Conservation (phyloP, 805 yeast species). For the Yarrowia divulgata region DNA sequence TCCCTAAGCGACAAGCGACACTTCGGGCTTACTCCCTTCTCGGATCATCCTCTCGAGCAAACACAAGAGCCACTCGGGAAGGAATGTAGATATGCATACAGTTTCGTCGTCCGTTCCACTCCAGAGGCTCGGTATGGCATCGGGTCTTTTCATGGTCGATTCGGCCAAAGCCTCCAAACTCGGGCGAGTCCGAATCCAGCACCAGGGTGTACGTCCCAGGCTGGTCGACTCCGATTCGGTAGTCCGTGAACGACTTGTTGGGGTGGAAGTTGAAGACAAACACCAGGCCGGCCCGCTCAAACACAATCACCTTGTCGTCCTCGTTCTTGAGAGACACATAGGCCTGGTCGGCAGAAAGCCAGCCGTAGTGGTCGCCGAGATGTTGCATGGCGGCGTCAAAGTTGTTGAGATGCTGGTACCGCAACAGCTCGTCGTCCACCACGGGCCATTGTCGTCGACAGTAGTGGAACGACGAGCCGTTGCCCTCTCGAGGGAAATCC, state of each 20-base stretch:
- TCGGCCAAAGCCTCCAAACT: slow-evolving; percentile 84
- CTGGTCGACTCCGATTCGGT: slow-evolving; percentile 85
- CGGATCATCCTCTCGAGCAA: slow-evolving; percentile 53
- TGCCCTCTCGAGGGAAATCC: slow-evolving; percentile 93
- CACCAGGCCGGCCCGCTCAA: slow-evolving; percentile 83
- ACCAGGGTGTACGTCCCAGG: slow-evolving; percentile 80
- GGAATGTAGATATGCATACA: slow-evolving; percentile 83
- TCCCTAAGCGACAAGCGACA: not conserved
- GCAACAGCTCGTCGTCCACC: slow-evolving; percentile 75
- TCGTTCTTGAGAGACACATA: slow-evolving; percentile 90
- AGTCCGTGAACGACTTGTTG: slow-evolving; percentile 79
- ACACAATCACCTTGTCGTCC: slow-evolving; percentile 84
- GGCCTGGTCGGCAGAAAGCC: slow-evolving; percentile 78
- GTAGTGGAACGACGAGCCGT: slow-evolving; percentile 86
- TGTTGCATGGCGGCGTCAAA: slow-evolving; percentile 88
- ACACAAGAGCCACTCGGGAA: slow-evolving; percentile 69
- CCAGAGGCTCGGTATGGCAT: slow-evolving; percentile 73
- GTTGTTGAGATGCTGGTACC: slow-evolving; percentile 78
- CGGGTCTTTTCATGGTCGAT: slow-evolving; percentile 61
- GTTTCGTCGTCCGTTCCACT: slow-evolving; percentile 82
- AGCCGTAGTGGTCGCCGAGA: slow-evolving; percentile 70
- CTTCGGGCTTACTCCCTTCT: not conserved
- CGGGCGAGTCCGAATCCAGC: slow-evolving; percentile 72
- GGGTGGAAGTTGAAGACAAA: slow-evolving; percentile 94
- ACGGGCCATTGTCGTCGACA: slow-evolving; percentile 95